Percentiles rank a stretch among this genome's conserved stretches.
These are phyloP conservation scores for Scheffersomyces quercinus DNA, from an alignment of 1,139 yeast genomes.

Conservation along the genomic window DNA sequence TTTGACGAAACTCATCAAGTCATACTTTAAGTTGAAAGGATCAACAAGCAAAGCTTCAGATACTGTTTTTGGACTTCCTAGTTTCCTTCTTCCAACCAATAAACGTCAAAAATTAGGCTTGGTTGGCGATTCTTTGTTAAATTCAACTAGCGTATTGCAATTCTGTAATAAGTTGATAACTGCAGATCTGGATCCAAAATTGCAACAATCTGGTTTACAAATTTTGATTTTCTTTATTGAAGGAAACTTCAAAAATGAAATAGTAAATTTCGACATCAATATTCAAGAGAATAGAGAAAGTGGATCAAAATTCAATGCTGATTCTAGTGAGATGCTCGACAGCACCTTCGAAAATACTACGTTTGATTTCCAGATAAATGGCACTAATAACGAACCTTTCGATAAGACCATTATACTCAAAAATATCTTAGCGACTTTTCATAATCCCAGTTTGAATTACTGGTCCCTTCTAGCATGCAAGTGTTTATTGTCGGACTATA, in stretches of 20 bases:
- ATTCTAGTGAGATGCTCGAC: neutral
- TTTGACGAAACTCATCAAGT: slow-evolving; percentile 22
- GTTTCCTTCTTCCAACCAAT: neutral
- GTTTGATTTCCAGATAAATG: slow-evolving; percentile 6
- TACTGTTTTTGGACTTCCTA: neutral
- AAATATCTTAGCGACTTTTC: slow-evolving; percentile 23
- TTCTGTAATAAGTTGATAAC: slow-evolving; percentile 22
- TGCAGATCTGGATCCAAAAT: slow-evolving; percentile 14
- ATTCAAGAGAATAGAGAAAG: neutral
- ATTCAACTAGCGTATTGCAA: slow-evolving; percentile 16
- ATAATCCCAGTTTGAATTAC: slow-evolving; percentile 19
- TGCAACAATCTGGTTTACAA: slow-evolving; percentile 30
- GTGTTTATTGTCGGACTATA: slow-evolving; percentile 17
- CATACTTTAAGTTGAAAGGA: slow-evolving; percentile 25
- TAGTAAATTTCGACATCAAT: neutral
- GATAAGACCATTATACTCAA: slow-evolving; percentile 15
- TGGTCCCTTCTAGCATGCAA: slow-evolving; percentile 41
- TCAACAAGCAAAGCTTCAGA: slow-evolving; percentile 2
- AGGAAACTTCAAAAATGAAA: neutral
- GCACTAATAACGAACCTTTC: slow-evolving; percentile 1
- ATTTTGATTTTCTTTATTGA: slow-evolving; percentile 27
- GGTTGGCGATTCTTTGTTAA: slow-evolving; percentile 17
- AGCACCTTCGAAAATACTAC: slow-evolving; percentile 1
- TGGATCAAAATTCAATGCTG: neutral
- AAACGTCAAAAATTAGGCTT: slow-evolving; percentile 24